These are phyloP conservation scores for Rubus idaeus DNA, from an alignment of 306 rosid species.

Conservation along the genomic window DNA sequence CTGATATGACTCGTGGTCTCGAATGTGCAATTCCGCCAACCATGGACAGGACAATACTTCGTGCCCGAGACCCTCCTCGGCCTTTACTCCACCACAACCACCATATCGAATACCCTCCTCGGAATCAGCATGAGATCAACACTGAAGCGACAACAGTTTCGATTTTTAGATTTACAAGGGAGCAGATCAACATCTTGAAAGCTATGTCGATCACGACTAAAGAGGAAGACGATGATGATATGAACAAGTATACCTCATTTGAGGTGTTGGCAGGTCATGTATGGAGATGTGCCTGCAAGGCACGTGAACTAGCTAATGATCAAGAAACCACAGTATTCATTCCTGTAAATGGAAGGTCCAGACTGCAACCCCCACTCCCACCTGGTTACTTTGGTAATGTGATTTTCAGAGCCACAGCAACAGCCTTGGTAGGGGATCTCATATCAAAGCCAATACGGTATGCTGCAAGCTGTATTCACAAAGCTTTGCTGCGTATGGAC, in stretches of 20 bases:
- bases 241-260: constrained; percentile 53
- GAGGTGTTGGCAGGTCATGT: constrained; percentile 29
- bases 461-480: constrained; percentile 60
- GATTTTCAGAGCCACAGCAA: not conserved
- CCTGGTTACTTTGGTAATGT: not conserved
- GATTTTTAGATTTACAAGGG: constrained; percentile 53
- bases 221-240: not conserved
- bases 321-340: constrained; percentile 34
- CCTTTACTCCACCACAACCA: no score
- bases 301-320: not conserved
- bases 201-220: constrained; percentile 40
- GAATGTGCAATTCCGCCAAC: no score
- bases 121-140: not conserved
- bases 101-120: not conserved
- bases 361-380: constrained; percentile 42
- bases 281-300: constrained; percentile 64
- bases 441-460: constrained; percentile 66
- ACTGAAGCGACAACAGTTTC: constrained; percentile 30
- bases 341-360: constrained; percentile 70
- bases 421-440: constrained; percentile 27
- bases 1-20: no score
- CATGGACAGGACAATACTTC: no score
- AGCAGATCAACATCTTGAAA: constrained; percentile 53
- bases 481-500: constrained; percentile 53
- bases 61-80: no score